Base-by-base conservation (phyloP, 2,329 filamentous ascomycete species). In the Madurella mycetomatis region DNA sequence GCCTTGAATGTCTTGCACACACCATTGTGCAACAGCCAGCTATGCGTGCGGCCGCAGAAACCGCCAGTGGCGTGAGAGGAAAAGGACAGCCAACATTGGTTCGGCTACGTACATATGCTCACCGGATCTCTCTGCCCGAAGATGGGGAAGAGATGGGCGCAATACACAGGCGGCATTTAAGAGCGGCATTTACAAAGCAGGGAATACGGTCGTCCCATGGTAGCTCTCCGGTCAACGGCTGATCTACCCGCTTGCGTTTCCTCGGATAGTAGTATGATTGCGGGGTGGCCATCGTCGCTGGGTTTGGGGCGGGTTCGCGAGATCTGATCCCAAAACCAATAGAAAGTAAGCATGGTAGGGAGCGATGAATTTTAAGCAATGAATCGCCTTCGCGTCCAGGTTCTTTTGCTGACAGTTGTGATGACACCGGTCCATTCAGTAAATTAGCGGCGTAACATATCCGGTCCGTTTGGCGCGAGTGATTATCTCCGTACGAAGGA, bases 291-390 rank as follows among this genome's bases (percentile, higher is more conserved):
- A n/a, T 37, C 40, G 25, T 37, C 16, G 16, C 39, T 42, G 19
- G 16, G 39, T 47, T n/a, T 41, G 9, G 25, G 2, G n/a, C 17
- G 51, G 7, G 30, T 32, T 46, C 41, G 30, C 45, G 25, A 11
- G 8, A 17, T 41, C 32, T 44, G 43, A 16, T 25, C n/a, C 39
- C 30, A 34, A 53, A 49, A 48, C 39, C 49, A 49, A 43, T 42
- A 55, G 42, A 53, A 55, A 55, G 46, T 16, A 12, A 40, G 17
- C 31, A 39, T 30, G 19, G 32, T 42, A 45, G 30, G 42, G 25
- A 43, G 53, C 53, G 56, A 53, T 55, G 56, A 44, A 46, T 58
- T 55, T 55, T 41, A 16, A 49, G 34, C 46, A 49, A 53, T 53
- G 34, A 16, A 51, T 51, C 44, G 51, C 13, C 31, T 40, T 54